phyloP scores from a whole-genome alignment of 177 flowering plant species.

The Telopea speciosissima region DNA sequence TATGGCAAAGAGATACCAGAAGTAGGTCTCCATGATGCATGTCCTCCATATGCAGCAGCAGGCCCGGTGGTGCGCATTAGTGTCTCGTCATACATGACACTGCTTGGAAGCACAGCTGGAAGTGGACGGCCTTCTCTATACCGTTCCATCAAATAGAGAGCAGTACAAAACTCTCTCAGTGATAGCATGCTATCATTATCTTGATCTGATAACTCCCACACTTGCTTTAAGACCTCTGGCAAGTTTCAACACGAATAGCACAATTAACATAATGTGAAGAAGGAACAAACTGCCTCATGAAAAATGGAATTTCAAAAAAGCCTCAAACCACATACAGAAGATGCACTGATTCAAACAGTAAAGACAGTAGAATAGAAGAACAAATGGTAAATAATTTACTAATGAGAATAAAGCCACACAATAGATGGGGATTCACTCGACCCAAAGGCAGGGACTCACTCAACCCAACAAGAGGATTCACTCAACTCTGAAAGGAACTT shows the following conservation, averaged over 20 bases:
- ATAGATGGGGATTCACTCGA: too few species aligned
- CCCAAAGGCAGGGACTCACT: too few species aligned
- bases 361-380: too few species aligned
- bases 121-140: conserved; percentile 87
- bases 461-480: too few species aligned
- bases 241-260: conserved; percentile 7
- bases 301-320: background rate
- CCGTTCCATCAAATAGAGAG: conserved; percentile 93
- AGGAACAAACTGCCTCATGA: background rate
- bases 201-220: conserved; percentile 99
- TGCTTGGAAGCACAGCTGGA: conserved; percentile 71
- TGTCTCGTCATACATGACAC: conserved; percentile 55
- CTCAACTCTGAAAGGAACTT: too few species aligned
- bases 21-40: conserved; percentile 47
- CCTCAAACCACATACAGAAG: background rate
- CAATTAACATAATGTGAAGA: background rate
- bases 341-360: too few species aligned
- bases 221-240: conserved; percentile 93
- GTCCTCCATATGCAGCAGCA: conserved; percentile 37
- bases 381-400: too few species aligned
- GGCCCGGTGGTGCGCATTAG: conserved; percentile 42
- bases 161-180: conserved; percentile 83
- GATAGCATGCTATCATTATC: conserved; percentile 99
- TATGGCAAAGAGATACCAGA: conserved; percentile 42
- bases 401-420: too few species aligned